Conservation (phyloP, 768 basidiomycete species). For the Boletellus emodensis region DNA sequence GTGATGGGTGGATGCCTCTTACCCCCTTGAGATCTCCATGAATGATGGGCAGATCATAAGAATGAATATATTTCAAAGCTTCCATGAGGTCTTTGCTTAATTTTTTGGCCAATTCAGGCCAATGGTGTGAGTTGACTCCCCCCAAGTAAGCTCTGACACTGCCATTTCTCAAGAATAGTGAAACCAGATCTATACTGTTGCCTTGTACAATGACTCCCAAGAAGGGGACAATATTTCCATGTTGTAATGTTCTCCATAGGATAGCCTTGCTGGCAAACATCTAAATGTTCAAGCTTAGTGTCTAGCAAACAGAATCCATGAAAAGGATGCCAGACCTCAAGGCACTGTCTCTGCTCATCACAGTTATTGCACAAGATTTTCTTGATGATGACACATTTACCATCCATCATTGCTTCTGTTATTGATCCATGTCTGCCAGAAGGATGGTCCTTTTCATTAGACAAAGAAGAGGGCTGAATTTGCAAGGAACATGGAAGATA, state of each 20-base stretch:
- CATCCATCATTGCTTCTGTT: constrained; percentile 13
- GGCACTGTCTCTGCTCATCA: neutral
- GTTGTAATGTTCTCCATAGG: constrained; percentile 22
- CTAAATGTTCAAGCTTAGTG: constrained; percentile 8
- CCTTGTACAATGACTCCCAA: constrained; percentile 14
- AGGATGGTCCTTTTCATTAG: neutral
- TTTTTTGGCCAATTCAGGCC: constrained; percentile 4
- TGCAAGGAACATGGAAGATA: constrained; percentile 18
- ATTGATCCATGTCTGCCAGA: constrained; percentile 22
- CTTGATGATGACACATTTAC: constrained; percentile 16
- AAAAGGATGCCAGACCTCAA: constrained; percentile 10
- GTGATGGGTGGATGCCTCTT: constrained; percentile 1
- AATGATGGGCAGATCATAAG: constrained; percentile 28
- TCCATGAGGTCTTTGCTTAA: constrained; percentile 16
- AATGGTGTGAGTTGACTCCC: neutral
- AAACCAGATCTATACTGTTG: constrained; percentile 19
- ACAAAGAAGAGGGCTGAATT: constrained; percentile 7
- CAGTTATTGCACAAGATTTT: constrained; percentile 2
- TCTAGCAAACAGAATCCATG: neutral
- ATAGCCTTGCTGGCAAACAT: constrained; percentile 27
- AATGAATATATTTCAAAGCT: constrained; percentile 23
- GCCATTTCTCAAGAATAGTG: constrained; percentile 22
- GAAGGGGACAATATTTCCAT: constrained; percentile 27
- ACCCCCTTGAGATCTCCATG: constrained; percentile 42
- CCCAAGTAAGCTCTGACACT: constrained; percentile 13